phyloP scores from a whole-genome alignment of 2,329 filamentous ascomycete genomes.

The Ophiostoma pallidulum region DNA sequence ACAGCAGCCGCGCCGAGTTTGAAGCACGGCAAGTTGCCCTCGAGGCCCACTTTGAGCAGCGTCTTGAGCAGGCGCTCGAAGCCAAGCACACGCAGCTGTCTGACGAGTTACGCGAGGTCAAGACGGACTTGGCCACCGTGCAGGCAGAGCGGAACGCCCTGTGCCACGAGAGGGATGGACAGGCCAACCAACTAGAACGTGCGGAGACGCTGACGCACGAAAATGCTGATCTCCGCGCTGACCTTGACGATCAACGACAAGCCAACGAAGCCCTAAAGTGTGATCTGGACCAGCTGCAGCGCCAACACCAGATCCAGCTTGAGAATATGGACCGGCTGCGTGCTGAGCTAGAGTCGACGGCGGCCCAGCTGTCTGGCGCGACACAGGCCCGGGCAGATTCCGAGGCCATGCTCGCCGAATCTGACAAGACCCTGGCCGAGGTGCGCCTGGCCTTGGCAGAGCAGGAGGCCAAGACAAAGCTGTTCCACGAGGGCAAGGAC shows the following conservation, averaged over 20 bases:
- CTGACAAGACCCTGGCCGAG: neutral
- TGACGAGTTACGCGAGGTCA: neutral
- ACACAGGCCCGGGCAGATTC: neutral
- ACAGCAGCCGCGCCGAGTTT: neutral
- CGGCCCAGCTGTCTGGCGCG: neutral
- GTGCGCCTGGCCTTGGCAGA: neutral
- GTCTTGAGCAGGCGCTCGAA: constrained; percentile 5
- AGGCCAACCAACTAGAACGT: neutral
- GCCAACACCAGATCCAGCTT: too few relatives aligned
- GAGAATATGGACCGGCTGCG: neutral
- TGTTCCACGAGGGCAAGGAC: constrained; percentile 1
- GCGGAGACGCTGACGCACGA: constrained; percentile 1
- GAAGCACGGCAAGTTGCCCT: constrained; percentile 3
- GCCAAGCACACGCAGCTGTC: neutral
- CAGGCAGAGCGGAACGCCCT: neutral
- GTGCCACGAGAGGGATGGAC: neutral
- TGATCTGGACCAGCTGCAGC: neutral
- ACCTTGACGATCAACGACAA: neutral
- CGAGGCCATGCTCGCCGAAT: neutral
- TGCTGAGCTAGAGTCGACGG: neutral
- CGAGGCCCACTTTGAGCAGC: constrained; percentile 5
- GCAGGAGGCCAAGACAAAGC: neutral
- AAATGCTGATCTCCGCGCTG: neutral
- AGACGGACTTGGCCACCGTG: neutral
- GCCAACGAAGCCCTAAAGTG: neutral